Base-by-base conservation (phyloP, 805 yeast species). In the Babjeviella inositovora region DNA sequence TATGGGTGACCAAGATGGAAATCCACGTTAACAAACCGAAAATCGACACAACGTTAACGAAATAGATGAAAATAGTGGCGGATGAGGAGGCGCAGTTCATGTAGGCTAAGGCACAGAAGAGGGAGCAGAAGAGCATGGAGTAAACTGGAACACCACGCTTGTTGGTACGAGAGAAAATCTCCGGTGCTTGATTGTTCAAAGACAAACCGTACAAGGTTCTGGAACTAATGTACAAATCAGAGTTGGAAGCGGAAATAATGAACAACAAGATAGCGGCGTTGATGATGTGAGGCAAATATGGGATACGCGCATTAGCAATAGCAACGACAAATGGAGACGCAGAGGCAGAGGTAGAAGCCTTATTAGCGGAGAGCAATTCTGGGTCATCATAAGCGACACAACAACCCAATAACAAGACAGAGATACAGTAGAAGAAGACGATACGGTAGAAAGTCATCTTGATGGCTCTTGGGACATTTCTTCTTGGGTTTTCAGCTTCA, bases 251-350 rank as follows among this genome's bases (percentile, higher is more conserved):
- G 7, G 87, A 75, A 41, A 79, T 64, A 28, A 80, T 84, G 32
- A 79, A 75, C 19, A 77, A 47, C 39, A 82, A 47, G 33, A 82
- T 74, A 43, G 80, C 70, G 3, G 73, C 87, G 43, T 82, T 82
- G 38, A 82, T 56, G 23, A 82, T 60, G 34, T 73, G 76, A 18
- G 84, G 84, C 31, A 81, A 51, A 1, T 68, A 85, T 6, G 43
- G 37, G 31, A 80, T 77, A 11, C 57, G 45, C 10, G 82, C 77
- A 33, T 62, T 63, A 31, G 62, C 62, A 38, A 80, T 72, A 22
- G 93, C 93, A 38, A 79, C 71, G 25, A 79, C 85, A 38, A 79
- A 80, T 18, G 93, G 93, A 9, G 90, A 75, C 11, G 87, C 84
- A 19, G 74, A 61, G 3, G 85, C 82, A 20, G 56, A 54, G 2